Evolutionary conservation across 2,329 filamentous ascomycete genomes (phyloP), one percentile per base, ranked within the genome.

Genomic region (Neofusicoccum kwambonambiense): DNA sequence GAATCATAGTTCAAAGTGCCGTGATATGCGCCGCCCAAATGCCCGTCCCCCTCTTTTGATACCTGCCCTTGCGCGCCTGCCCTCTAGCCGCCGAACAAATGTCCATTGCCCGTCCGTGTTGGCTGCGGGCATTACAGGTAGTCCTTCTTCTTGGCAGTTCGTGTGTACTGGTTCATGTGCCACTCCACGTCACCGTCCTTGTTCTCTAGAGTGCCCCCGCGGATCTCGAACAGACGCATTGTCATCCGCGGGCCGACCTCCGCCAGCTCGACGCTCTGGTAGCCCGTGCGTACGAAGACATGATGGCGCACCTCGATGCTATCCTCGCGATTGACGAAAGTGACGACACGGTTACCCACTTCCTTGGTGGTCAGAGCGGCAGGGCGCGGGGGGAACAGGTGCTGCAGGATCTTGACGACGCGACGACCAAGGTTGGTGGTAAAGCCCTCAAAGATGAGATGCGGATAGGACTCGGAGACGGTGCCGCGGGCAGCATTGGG

Each of bases 151-250:
- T 89, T 88, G 71, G 90, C 89, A 13, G 94, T 98, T 70, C 95
- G 85, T 8, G 94, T 99, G 78, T 97, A 99, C 75, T 97, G 94
- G 67, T 92, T 96, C 68, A 99, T 83, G 68, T 95, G 90, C 95
- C 95, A 99, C 79, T 99, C 95, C 4, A 96, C 88, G 78, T 99
- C 95, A 3, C 94, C 94, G 70, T 96, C 91, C 77, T 96, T 96
- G 73, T 93, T 96, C 75, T 98, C 95, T 66, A 97, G 81, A 3
- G 94, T 96, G 15, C 95, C 94, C 62, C 89, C 90, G 52, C 93
- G 86, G 67, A 99, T 97, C 80, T 98, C 92, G 74, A 98, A 99
- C 62, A 93, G 82, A 70, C 92, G 85, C 92, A 98, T 95, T n/a
- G 93, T 97, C 92, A 98, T 97, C 65, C 95, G 85, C 1, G 95